Conservation (phyloP, 2,329 filamentous ascomycete genomes). For the Ceratocystis variospora region DNA sequence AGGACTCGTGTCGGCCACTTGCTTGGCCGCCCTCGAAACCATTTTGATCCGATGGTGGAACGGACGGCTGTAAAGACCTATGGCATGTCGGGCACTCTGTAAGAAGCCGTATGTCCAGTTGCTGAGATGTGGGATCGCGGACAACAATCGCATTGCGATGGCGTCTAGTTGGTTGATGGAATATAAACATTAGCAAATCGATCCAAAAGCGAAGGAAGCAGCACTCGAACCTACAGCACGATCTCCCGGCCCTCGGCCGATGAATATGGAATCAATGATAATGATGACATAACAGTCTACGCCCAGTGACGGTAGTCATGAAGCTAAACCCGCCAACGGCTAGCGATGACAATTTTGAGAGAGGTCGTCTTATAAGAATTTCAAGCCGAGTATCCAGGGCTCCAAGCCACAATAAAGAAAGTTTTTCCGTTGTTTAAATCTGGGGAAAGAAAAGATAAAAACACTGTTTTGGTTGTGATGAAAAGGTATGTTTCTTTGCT, state of each 20-base stretch:
- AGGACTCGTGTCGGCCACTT: conserved; percentile 41
- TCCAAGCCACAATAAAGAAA: neutral
- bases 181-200: neutral
- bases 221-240: conserved; percentile 52
- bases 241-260: conserved; percentile 62
- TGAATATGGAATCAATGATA: conserved; percentile 66
- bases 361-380: neutral
- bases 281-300: conserved; percentile 25
- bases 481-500: neutral
- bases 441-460: neutral
- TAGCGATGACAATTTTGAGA: neutral
- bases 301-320: neutral
- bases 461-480: neutral
- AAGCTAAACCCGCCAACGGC: neutral
- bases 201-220: neutral
- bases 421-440: neutral
- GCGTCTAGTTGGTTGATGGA: conserved; percentile 42
- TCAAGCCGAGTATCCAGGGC: neutral
- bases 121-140: conserved; percentile 70
- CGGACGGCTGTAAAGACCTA: conserved; percentile 45
- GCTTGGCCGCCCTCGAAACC: conserved; percentile 32
- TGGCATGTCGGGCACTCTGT: conserved; percentile 86
- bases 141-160: conserved; percentile 88
- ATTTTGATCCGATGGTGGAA: conserved; percentile 33
- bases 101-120: conserved; percentile 66